phyloP scores from a whole-genome alignment of 331 rosid genomes.

The Prunus yedoensis region DNA sequence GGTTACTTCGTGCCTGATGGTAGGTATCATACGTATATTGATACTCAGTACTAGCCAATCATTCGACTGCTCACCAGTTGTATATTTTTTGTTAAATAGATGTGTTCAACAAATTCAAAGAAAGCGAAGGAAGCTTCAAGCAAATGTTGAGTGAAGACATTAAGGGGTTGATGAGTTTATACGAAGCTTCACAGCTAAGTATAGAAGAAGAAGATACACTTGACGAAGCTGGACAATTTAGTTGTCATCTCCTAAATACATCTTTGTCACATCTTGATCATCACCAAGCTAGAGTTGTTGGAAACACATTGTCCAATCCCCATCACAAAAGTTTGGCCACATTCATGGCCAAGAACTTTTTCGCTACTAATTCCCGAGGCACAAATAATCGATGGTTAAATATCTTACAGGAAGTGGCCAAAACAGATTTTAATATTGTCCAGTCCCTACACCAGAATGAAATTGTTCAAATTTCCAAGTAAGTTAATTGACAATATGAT shows the following conservation, averaged over 20 bases:
- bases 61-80: no score
- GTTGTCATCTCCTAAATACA: conserved; percentile 30
- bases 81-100: conserved; percentile 12
- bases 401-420: conserved; percentile 33
- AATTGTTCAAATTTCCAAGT: conserved; percentile 42
- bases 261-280: conserved; percentile 22
- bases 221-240: conserved; percentile 39
- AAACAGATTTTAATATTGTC: conserved; percentile 28
- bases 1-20: conserved; percentile 47
- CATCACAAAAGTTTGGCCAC: conserved; percentile 46
- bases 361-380: conserved; percentile 3
- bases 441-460: conserved; percentile 39
- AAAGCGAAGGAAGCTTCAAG: conserved; percentile 25
- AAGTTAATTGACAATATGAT: conserved; percentile 6
- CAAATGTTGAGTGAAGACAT: conserved; percentile 9
- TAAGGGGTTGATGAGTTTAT: conserved; percentile 39
- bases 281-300: conserved; percentile 24
- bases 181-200: conserved; percentile 68
- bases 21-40: not conserved
- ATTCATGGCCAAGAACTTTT: conserved; percentile 33
- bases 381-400: conserved; percentile 29
- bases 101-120: conserved; percentile 36
- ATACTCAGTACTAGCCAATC: no score
- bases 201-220: conserved; percentile 52
- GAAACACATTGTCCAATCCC: conserved; percentile 36